Conservation (phyloP, 495 filamentous ascomycete genomes). For the Hypoxylon rickii region DNA sequence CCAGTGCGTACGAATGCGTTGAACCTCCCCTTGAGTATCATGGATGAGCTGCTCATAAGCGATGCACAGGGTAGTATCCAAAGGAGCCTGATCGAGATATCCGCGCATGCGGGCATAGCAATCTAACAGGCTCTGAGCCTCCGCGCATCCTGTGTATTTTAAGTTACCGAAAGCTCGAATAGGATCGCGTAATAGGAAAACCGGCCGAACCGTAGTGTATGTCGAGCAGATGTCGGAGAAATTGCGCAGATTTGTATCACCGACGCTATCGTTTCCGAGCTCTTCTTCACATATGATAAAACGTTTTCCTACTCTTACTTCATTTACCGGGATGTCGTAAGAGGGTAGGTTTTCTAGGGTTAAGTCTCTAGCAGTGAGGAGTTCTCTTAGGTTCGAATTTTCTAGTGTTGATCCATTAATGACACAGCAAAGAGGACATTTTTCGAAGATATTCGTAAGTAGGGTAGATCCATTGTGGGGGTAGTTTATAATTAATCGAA, state of each 20-base stretch:
- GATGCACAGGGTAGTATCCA: neutral
- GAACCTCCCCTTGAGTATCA: neutral
- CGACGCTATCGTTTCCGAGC: neutral
- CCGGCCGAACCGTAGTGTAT: neutral
- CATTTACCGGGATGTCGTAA: neutral
- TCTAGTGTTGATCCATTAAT: neutral
- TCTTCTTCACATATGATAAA: neutral
- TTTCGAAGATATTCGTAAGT: neutral
- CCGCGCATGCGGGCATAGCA: neutral
- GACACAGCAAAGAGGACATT: neutral
- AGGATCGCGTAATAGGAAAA: conserved; percentile 13
- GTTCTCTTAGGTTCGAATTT: no score
- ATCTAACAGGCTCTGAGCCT: neutral
- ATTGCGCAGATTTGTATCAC: neutral
- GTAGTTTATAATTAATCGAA: neutral
- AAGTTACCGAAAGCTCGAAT: conserved; percentile 8
- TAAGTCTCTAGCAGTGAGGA: neutral
- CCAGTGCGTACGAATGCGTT: neutral
- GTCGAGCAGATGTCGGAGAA: neutral
- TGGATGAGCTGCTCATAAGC: conserved; percentile 6
- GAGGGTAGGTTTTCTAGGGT: neutral
- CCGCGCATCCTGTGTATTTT: conserved; percentile 4
- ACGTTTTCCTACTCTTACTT: neutral
- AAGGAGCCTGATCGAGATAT: neutral
- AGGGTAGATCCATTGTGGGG: neutral